Evolutionary conservation across 108 stramenopile genomes (phyloP).

Genomic region (Chaetoceros tenuissimus): DNA sequence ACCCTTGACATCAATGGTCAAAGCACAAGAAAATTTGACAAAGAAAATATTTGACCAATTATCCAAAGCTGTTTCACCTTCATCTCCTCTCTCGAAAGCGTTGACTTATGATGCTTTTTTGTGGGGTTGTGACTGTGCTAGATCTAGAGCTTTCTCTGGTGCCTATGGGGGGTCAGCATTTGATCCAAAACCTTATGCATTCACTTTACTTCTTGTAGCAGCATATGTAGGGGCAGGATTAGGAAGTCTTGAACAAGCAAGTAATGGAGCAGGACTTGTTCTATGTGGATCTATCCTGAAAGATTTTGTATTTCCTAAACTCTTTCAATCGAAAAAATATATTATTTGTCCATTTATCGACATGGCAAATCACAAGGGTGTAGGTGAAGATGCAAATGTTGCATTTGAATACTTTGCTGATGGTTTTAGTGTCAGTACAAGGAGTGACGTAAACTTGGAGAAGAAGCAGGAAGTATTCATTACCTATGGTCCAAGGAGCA

Average conservation of each 20-base stretch:
- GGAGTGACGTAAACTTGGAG: constrained; percentile 9
- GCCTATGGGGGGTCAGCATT: constrained; percentile 66
- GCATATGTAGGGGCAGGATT: constrained; percentile 56
- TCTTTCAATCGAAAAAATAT: constrained; percentile 64
- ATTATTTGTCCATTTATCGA: constrained; percentile 87
- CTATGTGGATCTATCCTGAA: constrained; percentile 65
- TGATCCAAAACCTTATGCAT: constrained; percentile 65
- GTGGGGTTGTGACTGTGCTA: constrained; percentile 77
- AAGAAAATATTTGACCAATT: constrained; percentile 29
- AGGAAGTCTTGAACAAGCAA: constrained; percentile 77
- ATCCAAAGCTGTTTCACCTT: neutral
- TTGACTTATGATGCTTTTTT: constrained; percentile 65
- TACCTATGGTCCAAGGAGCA: constrained; percentile 80
- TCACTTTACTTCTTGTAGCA: constrained; percentile 54
- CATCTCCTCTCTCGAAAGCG: constrained; percentile 11
- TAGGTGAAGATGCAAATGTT: constrained; percentile 52
- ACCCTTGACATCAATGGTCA: constrained; percentile 49
- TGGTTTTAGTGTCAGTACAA: constrained; percentile 59
- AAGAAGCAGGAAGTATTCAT: constrained; percentile 54
- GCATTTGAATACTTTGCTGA: constrained; percentile 84
- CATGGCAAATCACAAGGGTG: constrained; percentile 77
- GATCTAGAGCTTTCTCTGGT: constrained; percentile 79
- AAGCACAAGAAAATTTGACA: constrained; percentile 56
- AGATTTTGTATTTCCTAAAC: constrained; percentile 77
- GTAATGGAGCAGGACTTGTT: constrained; percentile 81